Evolutionary conservation across 148 eudicot species (phyloP).

Genomic region (Diospyros kaki): DNA sequence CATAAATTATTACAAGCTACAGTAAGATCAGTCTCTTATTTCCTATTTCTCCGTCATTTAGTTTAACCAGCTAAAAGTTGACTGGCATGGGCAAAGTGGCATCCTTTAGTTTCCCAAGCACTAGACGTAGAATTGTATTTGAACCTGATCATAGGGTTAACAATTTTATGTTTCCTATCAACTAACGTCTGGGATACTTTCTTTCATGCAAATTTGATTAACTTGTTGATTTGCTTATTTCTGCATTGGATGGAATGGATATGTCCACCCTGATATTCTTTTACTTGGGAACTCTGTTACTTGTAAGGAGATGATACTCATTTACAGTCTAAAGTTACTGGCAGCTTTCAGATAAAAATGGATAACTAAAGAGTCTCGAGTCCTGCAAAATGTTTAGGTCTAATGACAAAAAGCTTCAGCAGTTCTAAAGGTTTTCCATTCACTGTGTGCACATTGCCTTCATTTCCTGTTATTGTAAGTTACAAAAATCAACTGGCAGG

Average conservation of each 20-base stretch:
- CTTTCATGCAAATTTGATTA: background rate
- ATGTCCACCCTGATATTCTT: background rate
- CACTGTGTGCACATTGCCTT: background rate
- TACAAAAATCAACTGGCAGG: conserved; percentile 31
- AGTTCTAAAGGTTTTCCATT: background rate
- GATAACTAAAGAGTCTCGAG: background rate
- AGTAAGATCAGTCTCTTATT: conserved; percentile 44
- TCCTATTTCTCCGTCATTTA: background rate
- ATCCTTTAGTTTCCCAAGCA: background rate
- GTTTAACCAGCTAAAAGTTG: background rate
- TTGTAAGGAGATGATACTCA: background rate
- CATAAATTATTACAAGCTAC: conserved; percentile 84
- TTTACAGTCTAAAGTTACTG: background rate
- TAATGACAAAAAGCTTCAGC: background rate
- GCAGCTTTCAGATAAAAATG: background rate
- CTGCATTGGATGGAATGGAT: conserved; percentile 1
- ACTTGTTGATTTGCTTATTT: background rate
- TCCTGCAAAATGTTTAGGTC: background rate
- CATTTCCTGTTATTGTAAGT: background rate
- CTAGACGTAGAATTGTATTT: background rate
- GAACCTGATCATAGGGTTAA: background rate
- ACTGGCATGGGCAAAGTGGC: background rate
- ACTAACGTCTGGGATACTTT: background rate
- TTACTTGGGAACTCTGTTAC: background rate
- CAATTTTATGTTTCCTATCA: too few relatives aligned